phyloP scores from a whole-genome alignment of 176 grass and related monocot species.

The Leersia perrieri region DNA sequence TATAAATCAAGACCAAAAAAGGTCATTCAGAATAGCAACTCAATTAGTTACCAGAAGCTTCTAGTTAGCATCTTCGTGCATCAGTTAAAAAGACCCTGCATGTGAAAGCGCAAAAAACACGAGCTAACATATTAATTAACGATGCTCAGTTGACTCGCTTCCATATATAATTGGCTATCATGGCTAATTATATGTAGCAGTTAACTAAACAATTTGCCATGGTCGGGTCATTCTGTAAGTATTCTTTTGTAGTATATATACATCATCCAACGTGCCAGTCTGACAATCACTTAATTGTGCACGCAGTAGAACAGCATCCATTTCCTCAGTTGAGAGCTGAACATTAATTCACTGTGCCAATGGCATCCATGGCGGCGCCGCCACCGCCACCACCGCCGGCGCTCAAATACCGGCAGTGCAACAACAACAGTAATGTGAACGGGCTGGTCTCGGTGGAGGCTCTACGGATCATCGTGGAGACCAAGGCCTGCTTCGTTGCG shows the following conservation, averaged over 20 bases:
- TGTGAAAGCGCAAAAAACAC: not conserved
- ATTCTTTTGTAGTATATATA: not conserved
- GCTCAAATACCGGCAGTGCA: not conserved
- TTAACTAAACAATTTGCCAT: not conserved
- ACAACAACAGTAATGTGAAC: not conserved
- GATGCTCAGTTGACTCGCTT: not conserved
- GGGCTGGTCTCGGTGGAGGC: conserved; percentile 18
- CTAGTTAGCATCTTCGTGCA: not conserved
- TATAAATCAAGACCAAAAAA: no score
- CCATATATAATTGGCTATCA: not conserved
- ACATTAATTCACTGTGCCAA: not conserved
- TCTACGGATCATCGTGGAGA: conserved; percentile 27
- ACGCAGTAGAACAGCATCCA: not conserved
- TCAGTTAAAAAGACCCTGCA: not conserved
- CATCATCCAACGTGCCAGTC: no score
- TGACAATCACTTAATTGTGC: not conserved
- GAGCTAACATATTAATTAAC: not conserved
- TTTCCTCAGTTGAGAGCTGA: not conserved
- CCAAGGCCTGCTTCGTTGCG: conserved; percentile 23
- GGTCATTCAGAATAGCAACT: no score
- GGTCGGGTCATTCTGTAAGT: no score
- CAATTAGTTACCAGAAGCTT: no score
- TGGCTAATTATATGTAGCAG: not conserved
- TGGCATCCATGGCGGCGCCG: not conserved
- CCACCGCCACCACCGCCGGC: not conserved